Conservation (phyloP, 2,329 filamentous ascomycete genomes). For the Didymella pomorum region DNA sequence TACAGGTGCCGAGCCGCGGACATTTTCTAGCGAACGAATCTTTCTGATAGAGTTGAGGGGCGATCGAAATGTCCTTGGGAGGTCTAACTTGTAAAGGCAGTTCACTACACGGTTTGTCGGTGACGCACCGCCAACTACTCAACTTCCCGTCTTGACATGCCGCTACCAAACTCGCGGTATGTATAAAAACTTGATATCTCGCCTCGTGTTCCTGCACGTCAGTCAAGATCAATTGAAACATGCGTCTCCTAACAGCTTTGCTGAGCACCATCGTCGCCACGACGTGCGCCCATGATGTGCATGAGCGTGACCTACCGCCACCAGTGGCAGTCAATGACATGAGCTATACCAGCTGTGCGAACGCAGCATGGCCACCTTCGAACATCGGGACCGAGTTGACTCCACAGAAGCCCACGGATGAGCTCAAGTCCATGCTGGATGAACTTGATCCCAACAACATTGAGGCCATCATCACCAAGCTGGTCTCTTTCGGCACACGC, state of each 20-base stretch:
- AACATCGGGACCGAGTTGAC: constrained; percentile 49
- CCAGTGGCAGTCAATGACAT: constrained; percentile 44
- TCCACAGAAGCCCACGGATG: constrained; percentile 53
- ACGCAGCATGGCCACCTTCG: constrained; percentile 54
- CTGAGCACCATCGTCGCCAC: constrained; percentile 28
- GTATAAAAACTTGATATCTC: constrained; percentile 22
- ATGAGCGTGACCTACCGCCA: constrained; percentile 38
- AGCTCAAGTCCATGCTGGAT: constrained; percentile 51
- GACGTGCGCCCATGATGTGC: constrained; percentile 37
- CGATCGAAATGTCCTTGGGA: constrained; percentile 6
- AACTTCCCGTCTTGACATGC: constrained; percentile 9
- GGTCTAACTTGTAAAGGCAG: constrained; percentile 42
- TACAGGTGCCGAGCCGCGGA: constrained; percentile 38
- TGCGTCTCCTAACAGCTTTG: constrained; percentile 30
- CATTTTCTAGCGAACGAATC: constrained; percentile 14
- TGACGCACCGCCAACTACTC: constrained; percentile 8
- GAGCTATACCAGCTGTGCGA: constrained; percentile 45
- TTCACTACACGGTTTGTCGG: constrained; percentile 24
- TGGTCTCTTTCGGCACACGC: constrained; percentile 65
- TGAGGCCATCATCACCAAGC: constrained; percentile 60
- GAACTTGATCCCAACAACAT: constrained; percentile 56
- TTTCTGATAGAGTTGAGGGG: constrained; percentile 9
- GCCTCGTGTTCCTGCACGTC: not conserved
- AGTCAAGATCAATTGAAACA: constrained; percentile 14
- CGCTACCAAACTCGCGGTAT: constrained; percentile 8